Conservation (phyloP, 2,329 filamentous ascomycete species). For the Aspergillus nomiae region DNA sequence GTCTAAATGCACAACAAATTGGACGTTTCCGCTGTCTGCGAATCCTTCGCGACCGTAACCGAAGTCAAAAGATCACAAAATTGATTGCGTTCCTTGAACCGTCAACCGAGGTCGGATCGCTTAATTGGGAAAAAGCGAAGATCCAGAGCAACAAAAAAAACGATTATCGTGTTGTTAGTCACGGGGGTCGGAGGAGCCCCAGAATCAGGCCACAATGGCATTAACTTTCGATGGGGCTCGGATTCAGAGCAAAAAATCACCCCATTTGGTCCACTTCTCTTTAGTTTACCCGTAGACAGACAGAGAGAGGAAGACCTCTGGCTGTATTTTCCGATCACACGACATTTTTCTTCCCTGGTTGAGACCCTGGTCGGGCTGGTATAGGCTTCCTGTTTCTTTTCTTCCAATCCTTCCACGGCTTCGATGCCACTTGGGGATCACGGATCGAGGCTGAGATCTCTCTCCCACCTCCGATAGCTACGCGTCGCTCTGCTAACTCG, state of each 20-base stretch:
- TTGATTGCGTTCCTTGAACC: background rate
- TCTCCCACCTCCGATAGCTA: background rate
- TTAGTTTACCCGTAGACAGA: background rate
- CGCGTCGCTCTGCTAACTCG: background rate
- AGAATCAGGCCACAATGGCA: constrained; percentile 10
- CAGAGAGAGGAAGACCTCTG: background rate
- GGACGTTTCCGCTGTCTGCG: background rate
- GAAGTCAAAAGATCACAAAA: background rate
- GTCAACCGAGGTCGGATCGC: background rate
- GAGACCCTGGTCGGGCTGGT: background rate
- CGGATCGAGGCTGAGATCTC: background rate
- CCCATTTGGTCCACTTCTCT: background rate
- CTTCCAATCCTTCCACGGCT: background rate
- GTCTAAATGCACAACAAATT: background rate
- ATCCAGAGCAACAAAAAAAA: background rate
- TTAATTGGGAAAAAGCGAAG: background rate
- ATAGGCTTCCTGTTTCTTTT: background rate
- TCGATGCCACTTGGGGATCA: background rate
- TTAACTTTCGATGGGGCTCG: background rate
- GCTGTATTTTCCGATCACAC: constrained; percentile 1
- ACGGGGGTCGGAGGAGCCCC: background rate
- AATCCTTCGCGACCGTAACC: background rate
- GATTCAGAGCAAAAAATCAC: background rate
- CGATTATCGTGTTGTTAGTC: background rate
- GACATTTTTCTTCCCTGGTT: background rate